A percentile compares a stretch with the other conserved stretches of the same genome.
These are phyloP conservation scores for Nadsonia commutata DNA, from an alignment of 1,139 yeast genomes.

Conservation along the genomic window DNA sequence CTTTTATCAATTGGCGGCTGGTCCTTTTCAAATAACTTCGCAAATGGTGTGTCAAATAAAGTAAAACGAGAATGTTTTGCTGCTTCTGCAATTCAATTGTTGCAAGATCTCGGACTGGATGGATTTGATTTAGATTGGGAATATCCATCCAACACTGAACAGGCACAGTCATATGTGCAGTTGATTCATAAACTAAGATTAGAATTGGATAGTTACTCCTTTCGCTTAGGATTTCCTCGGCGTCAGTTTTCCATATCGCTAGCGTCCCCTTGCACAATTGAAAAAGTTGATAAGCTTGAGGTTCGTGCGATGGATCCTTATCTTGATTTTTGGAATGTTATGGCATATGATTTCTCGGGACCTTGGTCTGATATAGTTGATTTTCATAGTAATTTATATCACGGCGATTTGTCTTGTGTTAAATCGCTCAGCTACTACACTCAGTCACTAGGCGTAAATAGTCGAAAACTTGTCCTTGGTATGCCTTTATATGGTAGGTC, in stretches of 20 bases:
- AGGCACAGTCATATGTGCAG: slow-evolving; percentile 33
- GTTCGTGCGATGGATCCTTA: slow-evolving; percentile 40
- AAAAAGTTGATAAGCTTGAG: slow-evolving; percentile 30
- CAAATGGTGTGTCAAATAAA: slow-evolving; percentile 28
- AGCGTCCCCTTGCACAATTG: slow-evolving; percentile 62
- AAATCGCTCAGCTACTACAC: slow-evolving; percentile 35
- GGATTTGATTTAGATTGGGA: slow-evolving; percentile 97
- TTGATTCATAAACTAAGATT: slow-evolving; percentile 32
- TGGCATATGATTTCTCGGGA: slow-evolving; percentile 85
- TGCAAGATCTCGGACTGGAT: slow-evolving; percentile 54
- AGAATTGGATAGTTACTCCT: slow-evolving; percentile 29
- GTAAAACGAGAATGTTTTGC: slow-evolving; percentile 35
- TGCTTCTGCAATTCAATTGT: slow-evolving; percentile 31
- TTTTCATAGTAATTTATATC: slow-evolving; percentile 60
- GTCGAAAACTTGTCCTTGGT: slow-evolving; percentile 53
- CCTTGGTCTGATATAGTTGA: slow-evolving; percentile 52
- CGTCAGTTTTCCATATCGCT: slow-evolving; percentile 39
- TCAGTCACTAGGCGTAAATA: slow-evolving; percentile 25
- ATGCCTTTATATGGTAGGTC: slow-evolving; percentile 81
- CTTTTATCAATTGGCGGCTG: slow-evolving; percentile 83
- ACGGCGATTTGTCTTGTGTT: slow-evolving; percentile 34
- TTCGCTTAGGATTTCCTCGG: slow-evolving; percentile 12
- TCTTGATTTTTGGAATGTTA: slow-evolving; percentile 63
- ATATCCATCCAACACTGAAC: slow-evolving; percentile 41
- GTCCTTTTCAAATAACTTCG: slow-evolving; percentile 46